Base-by-base conservation (phyloP, 441 rosid species). In the Francoa sonchifolia region DNA sequence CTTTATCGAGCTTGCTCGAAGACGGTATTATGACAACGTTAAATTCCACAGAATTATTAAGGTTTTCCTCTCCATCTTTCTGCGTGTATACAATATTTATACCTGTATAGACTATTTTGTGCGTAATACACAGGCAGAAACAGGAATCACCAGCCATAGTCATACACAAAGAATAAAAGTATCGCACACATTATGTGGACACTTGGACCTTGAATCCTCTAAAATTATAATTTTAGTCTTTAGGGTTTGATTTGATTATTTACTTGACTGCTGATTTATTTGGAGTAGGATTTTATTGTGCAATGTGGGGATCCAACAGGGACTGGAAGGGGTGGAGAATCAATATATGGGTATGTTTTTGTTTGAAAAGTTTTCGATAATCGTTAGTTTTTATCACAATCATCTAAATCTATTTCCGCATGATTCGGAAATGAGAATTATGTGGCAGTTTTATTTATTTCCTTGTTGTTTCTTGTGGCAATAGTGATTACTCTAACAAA, bases 261-360 rank as follows among this genome's bases (percentile, higher is more conserved):
- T 17, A 11, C 9, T 5, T 39, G 21, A 2, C 52, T 49, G 14
- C 55, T 60, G 27, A 17, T 35, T 27, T 8, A 12, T 49, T 48
- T 57, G 52, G 37, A 54, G 30, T 54, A 90, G 96, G 96, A 80
- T 62, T 90, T 90, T 65, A 80, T 90, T 8, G 90, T 90, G 52
- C 96, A 90, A 78, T 93, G 99, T 53, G 99, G 99, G 14, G 96
- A 90, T 71, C 99, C 96, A 30, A 90, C 99, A 0, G 99, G 93
- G 30, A 86, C 99, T 37, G 99, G 99, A 54, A 77, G 86, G 50
- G 96, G 96, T 22, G 95, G 96, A 48, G 76, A 82, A 61, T 85
- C 96, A 48, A 85, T 82, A 19, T 89, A 85, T 33, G 97, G 94
- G 95, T 89, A 67, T 55, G 42, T 31, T 22, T 48, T n/a, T 11